These are phyloP conservation scores for Globisporangium cederbergense DNA, from an alignment of 352 stramenopile genomes.

Conservation along the genomic window DNA sequence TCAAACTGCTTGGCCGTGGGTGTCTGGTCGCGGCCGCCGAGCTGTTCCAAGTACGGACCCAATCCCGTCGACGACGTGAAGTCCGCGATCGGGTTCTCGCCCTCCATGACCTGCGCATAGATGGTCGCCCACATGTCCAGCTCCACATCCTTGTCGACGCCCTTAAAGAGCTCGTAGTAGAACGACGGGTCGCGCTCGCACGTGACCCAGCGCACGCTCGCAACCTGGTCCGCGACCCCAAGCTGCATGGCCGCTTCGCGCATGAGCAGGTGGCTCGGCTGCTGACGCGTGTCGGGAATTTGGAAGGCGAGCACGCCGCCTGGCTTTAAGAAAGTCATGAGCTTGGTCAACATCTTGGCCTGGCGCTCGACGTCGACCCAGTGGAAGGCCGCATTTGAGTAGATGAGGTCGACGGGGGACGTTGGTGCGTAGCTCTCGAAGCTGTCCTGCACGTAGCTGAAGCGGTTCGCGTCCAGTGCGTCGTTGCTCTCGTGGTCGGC, in stretches of 20 bases:
- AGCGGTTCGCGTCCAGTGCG: conserved; percentile 18
- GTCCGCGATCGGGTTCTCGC: conserved; percentile 64
- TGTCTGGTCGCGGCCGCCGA: conserved; percentile 27
- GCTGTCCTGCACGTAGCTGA: conserved; percentile 48
- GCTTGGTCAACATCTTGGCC: conserved; percentile 33
- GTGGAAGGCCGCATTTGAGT: conserved; percentile 67
- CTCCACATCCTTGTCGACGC: conserved; percentile 14
- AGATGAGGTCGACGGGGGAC: conserved; percentile 60
- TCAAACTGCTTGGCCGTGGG: conserved; percentile 31
- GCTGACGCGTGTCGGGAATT: conserved; percentile 59
- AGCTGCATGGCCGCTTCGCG: conserved; percentile 39
- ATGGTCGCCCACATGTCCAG: conserved; percentile 67
- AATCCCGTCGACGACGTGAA: conserved; percentile 63
- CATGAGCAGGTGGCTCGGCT: conserved; percentile 67
- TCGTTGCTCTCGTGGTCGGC: conserved; percentile 35
- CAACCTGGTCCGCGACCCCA: conserved; percentile 32
- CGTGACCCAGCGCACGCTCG: conserved; percentile 61
- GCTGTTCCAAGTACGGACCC: conserved; percentile 52
- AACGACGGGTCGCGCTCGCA: conserved; percentile 55
- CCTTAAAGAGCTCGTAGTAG: conserved; percentile 70
- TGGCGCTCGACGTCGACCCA: conserved; percentile 60
- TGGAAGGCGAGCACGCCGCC: conserved; percentile 69
- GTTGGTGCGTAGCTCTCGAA: conserved; percentile 51
- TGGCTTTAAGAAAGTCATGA: conserved; percentile 63
- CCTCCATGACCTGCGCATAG: conserved; percentile 60